Base-by-base conservation (phyloP, 2,329 filamentous ascomycete genomes). In the Fusarium falciforme region DNA sequence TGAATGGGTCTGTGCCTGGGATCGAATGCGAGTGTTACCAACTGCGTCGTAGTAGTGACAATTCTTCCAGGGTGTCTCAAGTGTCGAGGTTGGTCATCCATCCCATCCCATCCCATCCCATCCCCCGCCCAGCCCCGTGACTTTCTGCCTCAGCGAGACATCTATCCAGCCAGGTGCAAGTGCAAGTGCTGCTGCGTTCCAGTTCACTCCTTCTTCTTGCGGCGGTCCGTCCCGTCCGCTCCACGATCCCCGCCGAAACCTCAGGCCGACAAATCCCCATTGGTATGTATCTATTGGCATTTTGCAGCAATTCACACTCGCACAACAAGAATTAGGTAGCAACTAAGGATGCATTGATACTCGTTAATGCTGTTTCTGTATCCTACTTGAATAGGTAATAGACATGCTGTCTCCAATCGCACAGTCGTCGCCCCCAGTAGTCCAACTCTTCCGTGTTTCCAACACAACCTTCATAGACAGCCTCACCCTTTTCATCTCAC, bases 281-380 rank as follows among this genome's bases (percentile, higher is more conserved):
- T 25, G 20, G 22, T 47, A 16, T 47, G 42, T 3, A 47, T 47
- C 17, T n/a, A 20, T 47, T 17, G 42, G 42, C 38, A 40, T 40
- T 40, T 20, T 25, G 14, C 14, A 44, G 22, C 16, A 49, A 49
- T 49, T 49, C 44, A 29, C 44, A 27, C 25, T 29, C 16, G 10
- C 20, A 16, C 20, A 44, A 49, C 7, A 20, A 49, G 25, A 49
- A 49, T 27, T 58, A 64, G 36, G 52, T 70, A 59, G 36, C 27
- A 38, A 44, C 52, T 68, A 71, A 67, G 69, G 52, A 67, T 70
- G 20, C 36, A 63, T 61, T 67, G 40, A 25, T 78, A 68, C 68
- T 75, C 63, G 42, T 68, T 66, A 67, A 69, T 63, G 64, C 64
- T 67, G 49, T 67, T 70, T 66, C 67, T 73, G 67, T 71, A 70